Base-by-base conservation (phyloP, 805 yeast genomes). In the Hanseniaspora clermontiae region DNA sequence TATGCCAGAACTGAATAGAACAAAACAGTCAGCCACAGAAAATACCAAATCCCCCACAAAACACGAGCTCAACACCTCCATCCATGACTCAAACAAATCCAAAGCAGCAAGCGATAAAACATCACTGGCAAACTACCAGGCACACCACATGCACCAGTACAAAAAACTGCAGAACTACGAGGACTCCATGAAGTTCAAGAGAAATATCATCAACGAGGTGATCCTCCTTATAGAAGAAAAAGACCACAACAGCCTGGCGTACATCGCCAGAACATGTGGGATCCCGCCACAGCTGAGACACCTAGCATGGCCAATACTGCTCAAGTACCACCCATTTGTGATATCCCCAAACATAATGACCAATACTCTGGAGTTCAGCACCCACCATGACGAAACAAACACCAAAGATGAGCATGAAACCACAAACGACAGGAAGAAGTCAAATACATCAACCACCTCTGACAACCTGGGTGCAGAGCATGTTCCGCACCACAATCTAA, bases 261-360 rank as follows among this genome's bases (percentile, higher is more conserved):
- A 80, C 60, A 68, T 90, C 7, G 91, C 95, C 5, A 76, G 96
- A 60, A 89, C 83, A 61, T 73, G 81, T 57, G 97, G 97, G 3
- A 74, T 89, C 31, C 97, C 97, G 1, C 91, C 95, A 0, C 77
- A 81, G 57, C 72, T 88, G 55, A 75, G 97, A 59, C 81, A 80
- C 61, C 73, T 77, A 57, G 84, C 87, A 8, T 90, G 97, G 97
- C 96, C 96, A 1, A 70, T 87, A 4, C 68, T 90, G 51, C 68
- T 90, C 57, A 82, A 82, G 61, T 81, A 81, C 63, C 97, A 90
- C 67, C 96, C 97, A 1, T 86, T 82, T 72, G 95, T 87, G 14
- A 69, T 79, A 36, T 74, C 81, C 51, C 96, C 96, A 0, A 84
- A 79, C 61, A 75, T 87, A 39, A 77, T 78, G 59, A 82, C 87